Evolutionary conservation across 768 basidiomycete species (phyloP).

Genomic region (Naematelia aurantialba): DNA sequence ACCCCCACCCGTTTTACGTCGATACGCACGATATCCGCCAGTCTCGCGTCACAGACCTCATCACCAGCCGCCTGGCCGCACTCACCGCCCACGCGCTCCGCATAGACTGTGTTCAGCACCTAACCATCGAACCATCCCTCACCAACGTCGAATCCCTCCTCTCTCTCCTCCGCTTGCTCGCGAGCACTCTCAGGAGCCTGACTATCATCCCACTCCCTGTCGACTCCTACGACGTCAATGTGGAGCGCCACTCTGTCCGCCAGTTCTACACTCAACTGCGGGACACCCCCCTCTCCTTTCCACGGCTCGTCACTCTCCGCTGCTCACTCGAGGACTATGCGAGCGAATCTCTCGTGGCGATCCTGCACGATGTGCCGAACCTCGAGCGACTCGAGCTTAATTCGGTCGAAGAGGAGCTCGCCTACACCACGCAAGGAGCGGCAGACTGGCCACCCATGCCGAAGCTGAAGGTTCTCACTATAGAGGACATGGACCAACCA

Average conservation of each 20-base stretch:
- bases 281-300: background rate
- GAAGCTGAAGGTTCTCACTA: background rate
- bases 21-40: background rate
- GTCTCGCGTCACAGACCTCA: background rate
- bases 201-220: background rate
- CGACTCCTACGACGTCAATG: background rate
- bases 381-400: background rate
- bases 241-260: background rate
- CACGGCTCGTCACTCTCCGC: background rate
- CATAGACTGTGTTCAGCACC: slow-evolving; percentile 1
- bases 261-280: background rate
- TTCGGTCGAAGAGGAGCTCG: background rate
- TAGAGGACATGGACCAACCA: background rate
- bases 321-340: background rate
- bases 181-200: background rate
- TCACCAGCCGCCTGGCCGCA: background rate
- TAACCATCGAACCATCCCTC: slow-evolving; percentile 8
- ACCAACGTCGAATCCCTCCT: background rate
- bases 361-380: background rate
- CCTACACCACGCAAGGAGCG: background rate
- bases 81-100: slow-evolving; percentile 8
- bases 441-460: background rate
- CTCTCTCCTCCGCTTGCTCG: background rate
- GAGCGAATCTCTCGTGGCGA: background rate
- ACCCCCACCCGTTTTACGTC: background rate